Base-by-base conservation (phyloP, 2,329 filamentous ascomycete species). In the Colletotrichum truncatum region DNA sequence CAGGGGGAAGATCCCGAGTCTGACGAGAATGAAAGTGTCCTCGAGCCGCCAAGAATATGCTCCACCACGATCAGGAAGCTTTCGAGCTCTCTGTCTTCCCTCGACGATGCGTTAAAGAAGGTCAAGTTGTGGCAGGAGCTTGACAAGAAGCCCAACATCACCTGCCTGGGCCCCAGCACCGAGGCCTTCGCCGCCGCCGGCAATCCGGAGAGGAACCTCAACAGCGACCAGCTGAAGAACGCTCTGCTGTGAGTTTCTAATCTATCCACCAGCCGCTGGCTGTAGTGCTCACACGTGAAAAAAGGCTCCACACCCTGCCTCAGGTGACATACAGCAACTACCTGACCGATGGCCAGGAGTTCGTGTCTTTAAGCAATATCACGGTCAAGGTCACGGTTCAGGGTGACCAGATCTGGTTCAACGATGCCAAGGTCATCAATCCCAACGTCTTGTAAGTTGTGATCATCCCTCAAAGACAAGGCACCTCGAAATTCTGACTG, bases 341-440 rank as follows among this genome's bases (percentile, higher is more conserved):
- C 41, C 34, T 72, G n/a, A 21, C 23, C 14, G 64, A 69, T 45
- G 70, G 70, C 23, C 48, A 56, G 66, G 57, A 58, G 16, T 32
- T 70, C n/a, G 48, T 52, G 12, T 68, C 70, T 6, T 34, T 70
- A 14, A 28, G 36, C 12, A 62, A 64, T 3, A n/a, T 34, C 6
- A 57, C 61, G 36, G 69, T 72, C 11, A 64, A 36, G 11, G 69
- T 74, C 38, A 72, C 64, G 4, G 36, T 73, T 25, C 67, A 59
- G 16, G 55, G 46, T 10, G 57, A 66, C 26, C 58, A 67, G 34
- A 70, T 69, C 28, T 73, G 68, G 65, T 70, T 74, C 52, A 72
- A 72, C 45, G 69, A 68, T 18, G 73, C 69, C 14, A 66, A 64
- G 52, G 71, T 73, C 49, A 67, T 72, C 38, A 63, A 61, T 23